These are phyloP conservation scores for Graphilbum ipis-grandicollis DNA, from an alignment of 2,329 filamentous ascomycete species.

Conservation along the genomic window DNA sequence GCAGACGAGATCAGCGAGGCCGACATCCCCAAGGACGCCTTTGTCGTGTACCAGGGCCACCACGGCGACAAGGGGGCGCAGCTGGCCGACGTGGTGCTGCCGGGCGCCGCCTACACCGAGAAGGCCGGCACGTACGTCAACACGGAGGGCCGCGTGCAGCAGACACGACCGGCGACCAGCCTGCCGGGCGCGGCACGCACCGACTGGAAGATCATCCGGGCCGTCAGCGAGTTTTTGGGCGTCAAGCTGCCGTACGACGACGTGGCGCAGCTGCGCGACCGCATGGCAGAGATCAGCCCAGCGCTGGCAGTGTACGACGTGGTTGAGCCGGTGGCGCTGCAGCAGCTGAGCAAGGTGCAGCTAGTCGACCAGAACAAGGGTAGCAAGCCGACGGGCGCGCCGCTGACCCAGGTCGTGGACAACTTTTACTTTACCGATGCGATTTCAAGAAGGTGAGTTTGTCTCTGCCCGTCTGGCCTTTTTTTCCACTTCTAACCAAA, in stretches of 20 bases:
- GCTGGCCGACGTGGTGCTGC: slow-evolving; percentile 83
- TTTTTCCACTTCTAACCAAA: background rate
- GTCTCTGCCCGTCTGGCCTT: slow-evolving; percentile 2
- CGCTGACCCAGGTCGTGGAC: slow-evolving; percentile 72
- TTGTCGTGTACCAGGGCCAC: slow-evolving; percentile 95
- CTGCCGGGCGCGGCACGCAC: slow-evolving; percentile 80
- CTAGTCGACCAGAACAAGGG: slow-evolving; percentile 95
- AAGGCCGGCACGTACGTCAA: slow-evolving; percentile 94
- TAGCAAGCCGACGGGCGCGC: slow-evolving; percentile 48
- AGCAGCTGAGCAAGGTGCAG: slow-evolving; percentile 75
- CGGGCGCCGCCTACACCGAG: slow-evolving; percentile 90
- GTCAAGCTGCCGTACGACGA: slow-evolving; percentile 84
- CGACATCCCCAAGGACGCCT: slow-evolving; percentile 89
- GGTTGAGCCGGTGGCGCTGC: slow-evolving; percentile 63
- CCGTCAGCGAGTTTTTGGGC: slow-evolving; percentile 78
- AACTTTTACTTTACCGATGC: slow-evolving; percentile 98
- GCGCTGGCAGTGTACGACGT: slow-evolving; percentile 80
- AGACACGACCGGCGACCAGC: slow-evolving; percentile 77
- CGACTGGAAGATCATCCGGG: slow-evolving; percentile 98
- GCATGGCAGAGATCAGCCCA: slow-evolving; percentile 90
- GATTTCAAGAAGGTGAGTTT: slow-evolving; percentile 75
- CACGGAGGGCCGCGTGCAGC: slow-evolving; percentile 90
- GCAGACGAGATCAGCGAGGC: slow-evolving; percentile 76
- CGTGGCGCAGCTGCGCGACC: slow-evolving; percentile 71
- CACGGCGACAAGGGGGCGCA: slow-evolving; percentile 89